These are phyloP conservation scores for Curvularia sp. DNA, from an alignment of 2,329 filamentous ascomycete species.

Conservation along the genomic window DNA sequence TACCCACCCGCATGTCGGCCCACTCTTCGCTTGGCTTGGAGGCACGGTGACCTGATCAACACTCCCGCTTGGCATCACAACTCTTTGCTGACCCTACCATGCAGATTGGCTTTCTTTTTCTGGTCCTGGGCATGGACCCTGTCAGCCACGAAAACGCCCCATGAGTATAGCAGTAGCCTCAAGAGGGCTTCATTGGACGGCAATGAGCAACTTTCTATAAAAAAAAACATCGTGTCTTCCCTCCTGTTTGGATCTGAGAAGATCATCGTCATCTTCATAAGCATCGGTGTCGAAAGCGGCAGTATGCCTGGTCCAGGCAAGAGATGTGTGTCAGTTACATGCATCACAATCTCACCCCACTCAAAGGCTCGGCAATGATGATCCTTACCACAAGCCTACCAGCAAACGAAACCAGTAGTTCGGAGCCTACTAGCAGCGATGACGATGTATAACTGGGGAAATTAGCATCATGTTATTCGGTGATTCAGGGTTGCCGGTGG, in stretches of 20 bases:
- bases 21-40: constrained; percentile 11
- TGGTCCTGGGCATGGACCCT: neutral
- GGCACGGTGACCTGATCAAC: constrained; percentile 10
- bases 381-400: constrained; percentile 15
- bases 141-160: neutral
- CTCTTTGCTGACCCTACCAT: neutral
- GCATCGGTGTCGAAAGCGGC: neutral
- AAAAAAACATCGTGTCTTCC: neutral
- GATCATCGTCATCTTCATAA: neutral
- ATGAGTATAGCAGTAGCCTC: neutral
- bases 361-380: constrained; percentile 22
- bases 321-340: constrained; percentile 7
- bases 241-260: neutral
- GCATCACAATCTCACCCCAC: constrained; percentile 11
- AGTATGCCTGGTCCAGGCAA: constrained; percentile 5
- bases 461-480: constrained; percentile 10
- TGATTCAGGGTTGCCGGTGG: neutral
- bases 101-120: neutral
- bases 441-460: constrained; percentile 9
- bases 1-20: neutral
- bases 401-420: neutral
- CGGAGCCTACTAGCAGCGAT: constrained; percentile 2
- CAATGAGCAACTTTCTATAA: neutral
- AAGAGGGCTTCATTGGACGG: neutral
- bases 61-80: neutral